Evolutionary conservation across 1,284 basidiomycete species (phyloP).

Genomic region (Malassezia sympodialis): DNA sequence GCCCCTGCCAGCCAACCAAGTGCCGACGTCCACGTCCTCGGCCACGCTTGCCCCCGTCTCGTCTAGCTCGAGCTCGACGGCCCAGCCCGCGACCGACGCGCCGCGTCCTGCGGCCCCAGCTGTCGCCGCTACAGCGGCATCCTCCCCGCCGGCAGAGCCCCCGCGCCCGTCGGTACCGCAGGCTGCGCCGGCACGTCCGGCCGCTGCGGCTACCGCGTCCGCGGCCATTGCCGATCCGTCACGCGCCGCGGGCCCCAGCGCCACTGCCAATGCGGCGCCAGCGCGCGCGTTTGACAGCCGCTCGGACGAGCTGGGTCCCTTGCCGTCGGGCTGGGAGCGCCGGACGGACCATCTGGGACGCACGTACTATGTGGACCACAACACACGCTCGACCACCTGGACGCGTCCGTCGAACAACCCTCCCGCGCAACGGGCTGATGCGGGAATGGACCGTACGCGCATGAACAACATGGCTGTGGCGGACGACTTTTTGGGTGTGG

Average conservation of each 20-base stretch:
- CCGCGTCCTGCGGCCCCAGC: background rate
- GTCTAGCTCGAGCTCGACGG: background rate
- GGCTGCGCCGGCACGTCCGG: conserved; percentile 1
- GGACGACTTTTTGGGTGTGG: conserved; percentile 48
- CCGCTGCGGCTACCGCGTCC: background rate
- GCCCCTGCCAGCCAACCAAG: conserved; percentile 10
- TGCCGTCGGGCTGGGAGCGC: conserved; percentile 87
- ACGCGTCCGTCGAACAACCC: conserved; percentile 51
- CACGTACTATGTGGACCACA: conserved; percentile 71
- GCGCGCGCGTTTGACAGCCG: conserved; percentile 20
- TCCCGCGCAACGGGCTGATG: conserved; percentile 26
- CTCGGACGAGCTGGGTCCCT: conserved; percentile 40
- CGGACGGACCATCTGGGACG: conserved; percentile 76
- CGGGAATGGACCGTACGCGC: conserved; percentile 40
- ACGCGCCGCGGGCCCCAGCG: conserved; percentile 7
- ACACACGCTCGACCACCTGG: conserved; percentile 89
- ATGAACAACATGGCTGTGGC: conserved; percentile 43
- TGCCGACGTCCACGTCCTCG: conserved; percentile 26
- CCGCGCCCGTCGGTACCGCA: background rate
- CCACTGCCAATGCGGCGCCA: background rate
- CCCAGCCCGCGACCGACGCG: background rate
- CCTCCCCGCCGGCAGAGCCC: background rate
- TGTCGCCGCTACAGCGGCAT: background rate
- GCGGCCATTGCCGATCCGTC: background rate
- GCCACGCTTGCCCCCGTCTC: conserved; percentile 18